phyloP scores from a whole-genome alignment of 2,329 filamentous ascomycete genomes.

The Calonectria henricotiae region DNA sequence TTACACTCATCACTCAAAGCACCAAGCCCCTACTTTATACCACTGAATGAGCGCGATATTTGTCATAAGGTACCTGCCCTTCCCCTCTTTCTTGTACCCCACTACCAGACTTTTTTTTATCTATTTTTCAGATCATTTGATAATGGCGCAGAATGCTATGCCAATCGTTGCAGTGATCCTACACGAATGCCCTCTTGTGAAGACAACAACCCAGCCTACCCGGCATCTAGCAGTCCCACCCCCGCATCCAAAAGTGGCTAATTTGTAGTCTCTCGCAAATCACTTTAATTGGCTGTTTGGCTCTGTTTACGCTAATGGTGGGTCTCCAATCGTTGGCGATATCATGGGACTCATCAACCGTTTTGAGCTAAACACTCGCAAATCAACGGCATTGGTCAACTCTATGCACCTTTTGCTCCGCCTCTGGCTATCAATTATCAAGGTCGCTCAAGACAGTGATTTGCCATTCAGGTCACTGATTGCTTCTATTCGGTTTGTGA shows the following conservation, averaged over 20 bases:
- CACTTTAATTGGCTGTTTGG: neutral
- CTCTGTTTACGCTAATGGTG: neutral
- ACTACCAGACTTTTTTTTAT: neutral
- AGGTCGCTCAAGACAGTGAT: neutral
- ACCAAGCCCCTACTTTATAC: neutral
- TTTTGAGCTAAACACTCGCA: conserved; percentile 2
- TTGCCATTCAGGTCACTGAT: neutral
- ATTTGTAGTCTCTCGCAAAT: conserved; percentile 7
- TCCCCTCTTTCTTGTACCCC: neutral
- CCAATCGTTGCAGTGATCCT: neutral
- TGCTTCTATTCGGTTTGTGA: neutral
- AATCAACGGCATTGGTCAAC: conserved; percentile 6
- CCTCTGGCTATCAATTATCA: neutral
- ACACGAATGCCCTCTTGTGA: no score
- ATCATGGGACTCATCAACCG: neutral
- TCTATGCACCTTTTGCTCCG: neutral
- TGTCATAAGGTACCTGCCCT: neutral
- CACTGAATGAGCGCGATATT: neutral
- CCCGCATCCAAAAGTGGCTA: neutral
- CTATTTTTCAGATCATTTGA: neutral
- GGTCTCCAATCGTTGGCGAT: neutral
- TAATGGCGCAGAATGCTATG: neutral
- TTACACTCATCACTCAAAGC: no score
- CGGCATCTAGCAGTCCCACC: neutral
- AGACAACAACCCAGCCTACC: neutral